Base-by-base conservation (phyloP, 768 basidiomycete genomes). In the Fomitopsis serialis region DNA sequence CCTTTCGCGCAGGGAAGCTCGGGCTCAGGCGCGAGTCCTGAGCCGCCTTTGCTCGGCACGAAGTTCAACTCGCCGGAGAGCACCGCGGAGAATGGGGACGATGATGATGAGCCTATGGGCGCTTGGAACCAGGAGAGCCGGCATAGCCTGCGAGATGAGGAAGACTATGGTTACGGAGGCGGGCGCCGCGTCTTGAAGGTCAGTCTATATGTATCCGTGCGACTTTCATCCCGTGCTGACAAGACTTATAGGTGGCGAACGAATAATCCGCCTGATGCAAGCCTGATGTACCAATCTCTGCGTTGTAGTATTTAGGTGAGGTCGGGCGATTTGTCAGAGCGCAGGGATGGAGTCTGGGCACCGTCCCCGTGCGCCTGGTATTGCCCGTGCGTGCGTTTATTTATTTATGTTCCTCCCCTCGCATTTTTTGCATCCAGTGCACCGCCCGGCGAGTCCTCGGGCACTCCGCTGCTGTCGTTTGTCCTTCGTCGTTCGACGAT, bases 181-280 rank as follows among this genome's bases (percentile, higher is more conserved):
- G 62, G 63, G 15, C 48, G 59, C 27, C 56, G 69, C 36, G 68
- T 70, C 45, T 50, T 70, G 52, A 65, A 67, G 61, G 68, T 69
- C 23, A 42, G 56, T 57, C 13, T 13, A 11, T 29, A n/a, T 13
- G 15, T 22, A 2, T 19, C 3, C 36, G 48, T 50, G 6, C 8
- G 2, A 36, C 37, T 3, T 42, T 3, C n/a, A n/a, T 19, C 23
- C 37, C 4, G 40, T 8, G 25, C 42, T 51, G 23, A 51, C n/a
- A 13, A 23, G 4, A 10, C 21, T 17, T 43, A 17, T 22, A 50
- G 50, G 50, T 51, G 22, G 50, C 50, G 22, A 51, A 51, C 23
- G 50, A 51, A 25, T 51, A 34, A 29, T 51, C 27, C 23, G 21
- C 44, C 29, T 32, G 29, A 32, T 32, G 29, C 29, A 32, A 32